Percentiles rank a stretch among this genome's conserved stretches.
These are phyloP conservation scores for Areca catechu DNA, from an alignment of 176 grass and related monocot genomes.

Conservation along the genomic window DNA sequence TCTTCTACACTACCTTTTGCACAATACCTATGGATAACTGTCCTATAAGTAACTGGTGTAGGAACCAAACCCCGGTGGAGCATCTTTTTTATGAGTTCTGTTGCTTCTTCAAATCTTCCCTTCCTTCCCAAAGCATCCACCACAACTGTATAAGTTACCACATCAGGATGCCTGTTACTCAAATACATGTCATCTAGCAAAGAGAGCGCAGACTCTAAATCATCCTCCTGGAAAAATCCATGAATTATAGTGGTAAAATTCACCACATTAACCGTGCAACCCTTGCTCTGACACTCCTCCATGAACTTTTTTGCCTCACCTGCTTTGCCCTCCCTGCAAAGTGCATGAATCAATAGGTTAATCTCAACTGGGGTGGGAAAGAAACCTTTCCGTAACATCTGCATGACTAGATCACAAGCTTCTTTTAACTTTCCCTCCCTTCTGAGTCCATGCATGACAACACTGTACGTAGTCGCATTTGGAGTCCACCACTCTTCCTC, in stretches of 20 bases:
- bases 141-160: slow-evolving; percentile 78
- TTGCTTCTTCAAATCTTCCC: slow-evolving; percentile 66
- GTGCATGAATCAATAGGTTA: slow-evolving; percentile 80
- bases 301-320: slow-evolving; percentile 74
- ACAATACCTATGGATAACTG: slow-evolving; percentile 87
- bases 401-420: slow-evolving; percentile 67
- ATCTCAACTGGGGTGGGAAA: slow-evolving; percentile 74
- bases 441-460: slow-evolving; percentile 85
- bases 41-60: slow-evolving; percentile 80
- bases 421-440: slow-evolving; percentile 81
- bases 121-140: slow-evolving; percentile 81
- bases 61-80: slow-evolving; percentile 74
- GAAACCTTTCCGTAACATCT: slow-evolving; percentile 78
- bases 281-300: slow-evolving; percentile 85
- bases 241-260: slow-evolving; percentile 96
- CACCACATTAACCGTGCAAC: slow-evolving; percentile 76
- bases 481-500: slow-evolving; percentile 91
- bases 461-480: slow-evolving; percentile 68
- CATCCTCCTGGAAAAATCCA: slow-evolving; percentile 70
- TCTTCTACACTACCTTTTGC: slow-evolving; percentile 59
- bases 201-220: slow-evolving; percentile 70
- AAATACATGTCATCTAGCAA: slow-evolving; percentile 96
- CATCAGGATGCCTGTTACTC: slow-evolving; percentile 86
- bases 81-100: slow-evolving; percentile 65
- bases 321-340: slow-evolving; percentile 53